Evolutionary conservation across 2,329 filamentous ascomycete species (phyloP), one percentile per base, ranked within the genome.

Genomic region (Alternaria incomplexa): DNA sequence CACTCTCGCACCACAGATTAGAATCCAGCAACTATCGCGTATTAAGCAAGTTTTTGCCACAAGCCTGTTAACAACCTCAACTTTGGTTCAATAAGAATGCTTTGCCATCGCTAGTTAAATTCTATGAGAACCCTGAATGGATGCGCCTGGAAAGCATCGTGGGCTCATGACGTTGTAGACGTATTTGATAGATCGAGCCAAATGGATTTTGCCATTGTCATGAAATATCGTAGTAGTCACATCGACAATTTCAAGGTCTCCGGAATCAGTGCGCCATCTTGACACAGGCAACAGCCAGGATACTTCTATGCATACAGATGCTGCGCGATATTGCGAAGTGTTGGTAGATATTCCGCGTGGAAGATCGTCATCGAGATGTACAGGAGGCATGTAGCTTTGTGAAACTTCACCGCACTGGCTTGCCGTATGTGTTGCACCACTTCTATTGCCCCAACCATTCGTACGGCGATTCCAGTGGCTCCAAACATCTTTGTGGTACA

Each of bases 401-500:
- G 8, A 32, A n/a, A 4, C 22, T 3, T 4, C 3, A 20, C 47
- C 8, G 30, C 12, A 52, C 30, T 52, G 13, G 13, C 30, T 36
- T 52, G 6, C n/a, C 5, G 0, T 40, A 17, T 40, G 36, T 17
- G 9, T 17, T 40, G 15, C n/a, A 40, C 2, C 20, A 52, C 8
- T 1, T 8, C 5, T 4, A 52, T 36, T 13, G 10, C 1, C 5
- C 13, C 5, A 30, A 40, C 7, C 20, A 52, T 10, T 40, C 48
- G 48, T 9, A 23, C 11, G 9, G 20, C 20, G 6, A 23, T 23
- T 23, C 5, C 48, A 25, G 28, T 11, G 13, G 20, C 48, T 36
- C 13, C 30, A 1, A 12, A 12, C 17, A 3, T 3, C 13, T 1
- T 25, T 17, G 22, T 40, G 5, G 9, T 1, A 17, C 0, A 22